These are phyloP conservation scores for Mucor irregularis DNA, from an alignment of 371 early-diverging fungal species.

Conservation along the genomic window DNA sequence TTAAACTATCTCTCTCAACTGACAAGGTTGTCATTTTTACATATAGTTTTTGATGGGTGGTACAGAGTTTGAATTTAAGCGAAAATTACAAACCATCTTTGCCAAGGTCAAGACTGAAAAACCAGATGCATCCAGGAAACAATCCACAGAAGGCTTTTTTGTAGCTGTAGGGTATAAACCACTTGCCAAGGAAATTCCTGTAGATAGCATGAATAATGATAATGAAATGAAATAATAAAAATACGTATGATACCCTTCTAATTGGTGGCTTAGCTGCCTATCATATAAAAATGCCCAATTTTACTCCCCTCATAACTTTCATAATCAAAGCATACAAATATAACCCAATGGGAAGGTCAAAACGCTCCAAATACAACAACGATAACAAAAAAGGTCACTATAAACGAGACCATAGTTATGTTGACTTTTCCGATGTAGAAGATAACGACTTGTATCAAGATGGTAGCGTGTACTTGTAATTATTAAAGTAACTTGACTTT, in stretches of 20 bases:
- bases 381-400: constrained; percentile 1
- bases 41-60: constrained; percentile 67
- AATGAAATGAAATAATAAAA: no score
- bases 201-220: no score
- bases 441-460: neutral
- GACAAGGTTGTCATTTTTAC: neutral
- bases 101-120: constrained; percentile 59
- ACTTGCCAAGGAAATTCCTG: neutral
- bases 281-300: neutral
- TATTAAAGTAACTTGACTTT: neutral
- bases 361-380: neutral
- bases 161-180: constrained; percentile 58
- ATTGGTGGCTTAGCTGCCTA: constrained; percentile 1
- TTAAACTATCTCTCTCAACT: neutral
- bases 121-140: constrained; percentile 70
- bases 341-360: constrained; percentile 3
- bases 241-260: no score
- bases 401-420: constrained; percentile 7
- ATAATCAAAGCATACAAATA: neutral
- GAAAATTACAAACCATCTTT: constrained; percentile 45
- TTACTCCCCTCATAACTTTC: neutral
- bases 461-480: neutral
- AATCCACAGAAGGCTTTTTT: constrained; percentile 78
- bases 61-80: constrained; percentile 52
- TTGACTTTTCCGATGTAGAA: neutral